These are phyloP conservation scores for Penicillium sp. DNA, from an alignment of 2,329 filamentous ascomycete species.

Conservation along the genomic window DNA sequence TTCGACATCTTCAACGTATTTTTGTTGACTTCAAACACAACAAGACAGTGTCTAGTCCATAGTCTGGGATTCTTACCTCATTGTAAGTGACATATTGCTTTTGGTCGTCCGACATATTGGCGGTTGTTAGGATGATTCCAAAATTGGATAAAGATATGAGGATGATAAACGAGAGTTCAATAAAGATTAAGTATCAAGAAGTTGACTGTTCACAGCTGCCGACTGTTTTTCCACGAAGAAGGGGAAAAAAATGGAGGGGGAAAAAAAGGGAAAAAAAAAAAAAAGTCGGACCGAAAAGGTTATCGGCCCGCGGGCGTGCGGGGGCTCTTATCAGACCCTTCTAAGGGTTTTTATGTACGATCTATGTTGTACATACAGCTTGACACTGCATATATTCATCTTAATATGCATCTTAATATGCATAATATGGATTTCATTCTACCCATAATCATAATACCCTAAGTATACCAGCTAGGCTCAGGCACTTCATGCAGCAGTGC, in stretches of 20 bases:
- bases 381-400: background rate
- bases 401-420: background rate
- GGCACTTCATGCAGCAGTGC: conserved; percentile 58
- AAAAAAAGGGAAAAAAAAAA: conserved; percentile 12
- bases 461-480: conserved; percentile 62
- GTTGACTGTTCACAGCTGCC: background rate
- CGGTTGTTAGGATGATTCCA: conserved; percentile 4
- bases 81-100: conserved; percentile 92
- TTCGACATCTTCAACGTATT: background rate
- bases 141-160: background rate
- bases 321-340: background rate
- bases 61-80: conserved; percentile 59
- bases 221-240: background rate
- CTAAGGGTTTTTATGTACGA: no score
- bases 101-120: conserved; percentile 64
- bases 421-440: background rate
- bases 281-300: conserved; percentile 14
- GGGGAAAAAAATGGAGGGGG: background rate
- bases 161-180: background rate
- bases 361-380: background rate
- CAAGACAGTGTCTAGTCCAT: background rate
- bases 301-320: conserved; percentile 10
- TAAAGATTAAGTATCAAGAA: background rate
- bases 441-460: background rate
- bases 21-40: background rate